Base-by-base conservation (phyloP, 2,329 filamentous ascomycete species). In the Pseudogymnoascus sp. region DNA sequence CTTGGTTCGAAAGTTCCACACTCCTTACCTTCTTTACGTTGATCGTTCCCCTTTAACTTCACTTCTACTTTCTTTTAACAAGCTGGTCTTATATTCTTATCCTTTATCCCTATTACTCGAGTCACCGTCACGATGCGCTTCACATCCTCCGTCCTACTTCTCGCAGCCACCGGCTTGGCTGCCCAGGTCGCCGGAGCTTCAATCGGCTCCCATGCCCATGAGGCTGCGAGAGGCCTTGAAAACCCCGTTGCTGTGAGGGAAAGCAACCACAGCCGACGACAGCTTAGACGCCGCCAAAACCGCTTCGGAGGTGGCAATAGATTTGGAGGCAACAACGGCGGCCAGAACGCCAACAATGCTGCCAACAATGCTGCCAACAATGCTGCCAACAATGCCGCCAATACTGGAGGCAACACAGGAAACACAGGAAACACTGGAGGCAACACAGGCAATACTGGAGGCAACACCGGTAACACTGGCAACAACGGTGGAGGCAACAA, bases 391-490 rank as follows among this genome's bases (percentile, higher is more conserved):
- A 31, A 31, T 31, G 28, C 28, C 7, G 28, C 28, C 28, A 28
- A 28, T 1, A 28, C 25, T 28, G 25, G 5, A 6, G 25, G 25
- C n/a, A 67, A 65, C 38, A 67, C 64, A 53, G 66, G 62, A 44
- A 66, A 67, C 56, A 69, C 66, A 36, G 69, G 68, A 31, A 64
- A 69, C 31, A 65, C 65, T 50, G 65, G 60, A 36, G 65, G 63
- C 42, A 67, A 68, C 65, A 70, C 67, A 40, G 67, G 63, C 5
- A 50, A 50, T 14, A 50, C 44, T 7, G 44, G 44, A 14, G 42
- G 42, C 1, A 50, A 50, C 21, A 67, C 63, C 59, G 66, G 62
- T 42, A 67, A 68, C 59, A 70, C 66, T 37, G 69, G 68, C 53
- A 64, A 69, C 37, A 64, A 64, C 53, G 65, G 60, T 36, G 65